Percentiles rank a stretch among this genome's conserved stretches.
phyloP scores from a whole-genome alignment of 1,284 basidiomycete species.

The Melanopsichium pennsylvanicum region DNA sequence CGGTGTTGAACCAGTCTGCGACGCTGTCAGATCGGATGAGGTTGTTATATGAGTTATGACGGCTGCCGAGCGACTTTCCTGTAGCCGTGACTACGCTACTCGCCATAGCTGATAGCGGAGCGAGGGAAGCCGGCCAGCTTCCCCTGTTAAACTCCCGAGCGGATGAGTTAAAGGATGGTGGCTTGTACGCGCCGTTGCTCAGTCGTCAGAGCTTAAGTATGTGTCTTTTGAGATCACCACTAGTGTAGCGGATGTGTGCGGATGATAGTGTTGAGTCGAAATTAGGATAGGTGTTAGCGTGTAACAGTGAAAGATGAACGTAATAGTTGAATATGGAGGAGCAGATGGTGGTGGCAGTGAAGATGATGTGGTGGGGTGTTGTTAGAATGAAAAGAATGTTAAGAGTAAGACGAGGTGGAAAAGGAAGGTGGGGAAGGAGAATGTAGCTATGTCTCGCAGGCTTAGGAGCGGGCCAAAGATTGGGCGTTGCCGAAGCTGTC shows the following conservation, averaged over 20 bases:
- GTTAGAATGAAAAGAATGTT: not conserved
- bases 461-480: not conserved
- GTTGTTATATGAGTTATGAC: conserved; percentile 40
- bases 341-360: not conserved
- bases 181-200: not conserved
- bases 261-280: too few species aligned
- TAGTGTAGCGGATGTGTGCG: too few species aligned
- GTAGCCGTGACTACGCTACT: conserved; percentile 24
- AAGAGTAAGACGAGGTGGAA: conserved; percentile 7
- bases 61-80: conserved; percentile 37
- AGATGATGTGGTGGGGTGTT: not conserved
- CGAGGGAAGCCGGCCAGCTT: conserved; percentile 11
- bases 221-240: not conserved
- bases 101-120: conserved; percentile 12
- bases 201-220: conserved; percentile 1
- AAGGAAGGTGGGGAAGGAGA: conserved; percentile 10
- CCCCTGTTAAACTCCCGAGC: conserved; percentile 6
- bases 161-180: not conserved
- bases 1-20: conserved; percentile 29
- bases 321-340: not conserved
- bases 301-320: not conserved
- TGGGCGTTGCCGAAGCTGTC: conserved; percentile 6
- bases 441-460: conserved; percentile 1
- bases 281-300: not conserved
- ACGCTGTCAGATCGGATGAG: conserved; percentile 37